A percentile compares a stretch with the other conserved stretches of the same genome.
These are phyloP conservation scores for Neolentinus lepideus DNA, from an alignment of 1,284 basidiomycete genomes.

Conservation along the genomic window DNA sequence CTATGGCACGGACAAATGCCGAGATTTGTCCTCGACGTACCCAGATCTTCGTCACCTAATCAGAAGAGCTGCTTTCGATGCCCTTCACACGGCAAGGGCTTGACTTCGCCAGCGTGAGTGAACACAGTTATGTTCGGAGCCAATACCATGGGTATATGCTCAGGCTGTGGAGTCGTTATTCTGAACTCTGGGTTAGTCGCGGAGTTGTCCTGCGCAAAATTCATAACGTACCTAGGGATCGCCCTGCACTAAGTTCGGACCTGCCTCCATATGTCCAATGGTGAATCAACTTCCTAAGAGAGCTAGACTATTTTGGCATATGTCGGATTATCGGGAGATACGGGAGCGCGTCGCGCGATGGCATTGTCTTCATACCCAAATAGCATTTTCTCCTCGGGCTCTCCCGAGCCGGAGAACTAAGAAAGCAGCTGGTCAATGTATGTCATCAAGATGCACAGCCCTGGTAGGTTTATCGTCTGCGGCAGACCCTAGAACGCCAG, in stretches of 20 bases:
- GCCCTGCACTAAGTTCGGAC: neutral
- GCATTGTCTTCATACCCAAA: neutral
- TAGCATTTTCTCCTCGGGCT: neutral
- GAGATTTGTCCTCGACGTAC: neutral
- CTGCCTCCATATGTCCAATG: neutral
- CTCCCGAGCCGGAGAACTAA: neutral
- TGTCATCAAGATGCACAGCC: neutral
- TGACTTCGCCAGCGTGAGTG: neutral
- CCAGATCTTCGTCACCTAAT: neutral
- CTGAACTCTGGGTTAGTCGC: neutral
- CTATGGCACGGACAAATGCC: neutral
- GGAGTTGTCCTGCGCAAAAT: neutral
- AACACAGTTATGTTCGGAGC: neutral
- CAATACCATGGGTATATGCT: neutral
- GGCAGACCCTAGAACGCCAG: neutral
- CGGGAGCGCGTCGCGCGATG: no score
- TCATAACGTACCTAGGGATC: neutral
- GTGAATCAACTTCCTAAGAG: neutral
- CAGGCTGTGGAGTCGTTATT: neutral
- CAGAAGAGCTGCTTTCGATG: neutral
- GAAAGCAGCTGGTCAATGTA: neutral
- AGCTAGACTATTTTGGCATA: neutral
- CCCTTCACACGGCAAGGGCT: neutral
- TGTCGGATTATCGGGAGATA: neutral
- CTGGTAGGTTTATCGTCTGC: neutral